A percentile compares a stretch with the other conserved stretches of the same genome.
Evolutionary conservation across 83 land plant genomes (phyloP).

Genomic region (Thuja plicata): DNA sequence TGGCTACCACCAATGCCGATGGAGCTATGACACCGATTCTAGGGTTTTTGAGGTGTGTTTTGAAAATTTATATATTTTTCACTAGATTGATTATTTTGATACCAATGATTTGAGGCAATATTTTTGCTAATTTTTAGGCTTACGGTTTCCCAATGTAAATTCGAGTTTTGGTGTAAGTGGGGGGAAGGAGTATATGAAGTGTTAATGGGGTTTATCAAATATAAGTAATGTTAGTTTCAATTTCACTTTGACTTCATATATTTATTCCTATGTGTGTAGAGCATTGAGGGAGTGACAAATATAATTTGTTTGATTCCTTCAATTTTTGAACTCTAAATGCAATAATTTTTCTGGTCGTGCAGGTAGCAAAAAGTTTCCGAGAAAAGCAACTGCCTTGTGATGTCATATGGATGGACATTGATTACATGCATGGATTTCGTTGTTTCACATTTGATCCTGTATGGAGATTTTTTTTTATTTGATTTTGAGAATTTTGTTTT

Average conservation of each 20-base stretch:
- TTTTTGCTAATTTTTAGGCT: background rate
- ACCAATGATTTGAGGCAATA: background rate
- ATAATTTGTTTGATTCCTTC: background rate
- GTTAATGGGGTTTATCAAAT: background rate
- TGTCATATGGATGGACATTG: constrained; percentile 99
- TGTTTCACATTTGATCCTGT: constrained; percentile 93
- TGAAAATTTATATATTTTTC: background rate
- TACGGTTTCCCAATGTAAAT: background rate
- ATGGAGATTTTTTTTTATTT: constrained; percentile 14
- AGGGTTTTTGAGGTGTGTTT: constrained; percentile 73
- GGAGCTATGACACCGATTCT: constrained; percentile 87
- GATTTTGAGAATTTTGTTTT: background rate
- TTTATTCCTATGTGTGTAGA: background rate
- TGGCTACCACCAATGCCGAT: constrained; percentile 98
- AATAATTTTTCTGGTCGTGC: background rate
- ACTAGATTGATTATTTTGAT: background rate
- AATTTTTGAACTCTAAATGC: background rate
- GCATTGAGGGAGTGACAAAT: background rate
- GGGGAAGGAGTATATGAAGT: background rate
- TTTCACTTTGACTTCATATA: background rate
- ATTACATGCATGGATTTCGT: constrained; percentile 96
- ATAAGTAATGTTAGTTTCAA: background rate
- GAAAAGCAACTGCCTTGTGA: constrained; percentile 89
- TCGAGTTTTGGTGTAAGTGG: background rate
- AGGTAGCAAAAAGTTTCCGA: constrained; percentile 80